A percentile compares a stretch with the other conserved stretches of the same genome.
Evolutionary conservation across 73 alveolate genomes (phyloP).

Genomic region (Tetrahymena thermophila): DNA sequence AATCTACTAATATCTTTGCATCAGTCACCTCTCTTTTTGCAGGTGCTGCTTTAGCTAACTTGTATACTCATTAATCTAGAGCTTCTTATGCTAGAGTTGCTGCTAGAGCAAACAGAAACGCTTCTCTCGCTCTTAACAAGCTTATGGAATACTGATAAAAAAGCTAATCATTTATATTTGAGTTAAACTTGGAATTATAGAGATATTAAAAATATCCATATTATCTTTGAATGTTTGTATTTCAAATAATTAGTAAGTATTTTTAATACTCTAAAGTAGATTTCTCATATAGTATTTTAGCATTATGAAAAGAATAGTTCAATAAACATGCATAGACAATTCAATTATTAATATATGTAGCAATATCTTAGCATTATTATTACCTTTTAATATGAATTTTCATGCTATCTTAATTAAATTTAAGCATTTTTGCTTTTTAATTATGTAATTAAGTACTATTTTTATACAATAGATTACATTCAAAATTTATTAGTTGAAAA

Average conservation of each 20-base stretch:
- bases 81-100: not conserved
- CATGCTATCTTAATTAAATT: not conserved
- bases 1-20: not conserved
- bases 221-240: not conserved
- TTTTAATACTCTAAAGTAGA: not conserved
- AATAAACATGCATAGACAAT: not conserved
- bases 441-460: not conserved
- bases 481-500: not conserved
- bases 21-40: not conserved
- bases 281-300: not conserved
- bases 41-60: not conserved
- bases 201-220: not conserved
- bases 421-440: not conserved
- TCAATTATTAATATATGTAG: not conserved
- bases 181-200: not conserved
- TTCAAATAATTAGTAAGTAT: not conserved
- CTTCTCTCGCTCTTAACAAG: not conserved
- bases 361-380: not conserved
- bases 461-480: not conserved
- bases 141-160: not conserved
- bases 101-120: not conserved
- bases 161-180: not conserved
- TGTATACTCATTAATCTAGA: not conserved
- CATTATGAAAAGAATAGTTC: not conserved
- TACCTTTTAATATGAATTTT: not conserved